Percentiles rank a stretch among this genome's conserved stretches.
Evolutionary conservation across 140 eudicot genomes (phyloP).

Genomic region (Bidens hawaiensis): DNA sequence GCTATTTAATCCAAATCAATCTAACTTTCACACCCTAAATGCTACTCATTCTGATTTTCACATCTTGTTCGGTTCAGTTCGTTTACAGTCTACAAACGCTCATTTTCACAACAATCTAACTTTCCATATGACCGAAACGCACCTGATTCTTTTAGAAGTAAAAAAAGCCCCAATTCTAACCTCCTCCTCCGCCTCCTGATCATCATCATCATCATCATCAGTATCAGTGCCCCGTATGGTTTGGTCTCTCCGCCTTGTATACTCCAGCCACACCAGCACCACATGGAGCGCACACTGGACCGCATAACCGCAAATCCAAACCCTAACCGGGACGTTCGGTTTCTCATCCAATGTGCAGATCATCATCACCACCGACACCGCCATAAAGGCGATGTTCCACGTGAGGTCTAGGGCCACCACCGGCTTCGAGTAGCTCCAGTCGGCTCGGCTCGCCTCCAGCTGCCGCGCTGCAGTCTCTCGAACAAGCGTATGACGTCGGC

Average conservation of each 20-base stretch:
- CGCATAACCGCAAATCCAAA: conserved; percentile 76
- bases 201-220: conserved; percentile 12
- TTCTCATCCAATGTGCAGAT: conserved; percentile 46
- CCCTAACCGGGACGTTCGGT: conserved; percentile 80
- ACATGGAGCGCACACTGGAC: conserved; percentile 78
- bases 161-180: conserved; percentile 35
- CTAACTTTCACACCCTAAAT: no score
- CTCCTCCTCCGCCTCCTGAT: conserved; percentile 26
- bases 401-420: conserved; percentile 80
- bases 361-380: conserved; percentile 53
- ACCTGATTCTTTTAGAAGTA: conserved; percentile 42
- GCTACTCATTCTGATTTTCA: no score
- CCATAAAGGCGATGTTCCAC: conserved; percentile 78
- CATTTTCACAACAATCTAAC: no score
- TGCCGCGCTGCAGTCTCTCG: conserved; percentile 94
- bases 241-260: conserved; percentile 49
- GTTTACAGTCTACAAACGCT: no score
- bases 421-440: conserved; percentile 89
- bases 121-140: neutral
- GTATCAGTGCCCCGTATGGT: no score
- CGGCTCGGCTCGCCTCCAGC: conserved; percentile 90
- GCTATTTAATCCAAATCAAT: no score
- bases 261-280: conserved; percentile 77
- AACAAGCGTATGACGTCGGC: conserved; percentile 71
- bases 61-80: no score